Evolutionary conservation across 1,284 basidiomycete species (phyloP), one percentile per base, ranked within the genome.

Genomic region (Ceratobasidium sp.): DNA sequence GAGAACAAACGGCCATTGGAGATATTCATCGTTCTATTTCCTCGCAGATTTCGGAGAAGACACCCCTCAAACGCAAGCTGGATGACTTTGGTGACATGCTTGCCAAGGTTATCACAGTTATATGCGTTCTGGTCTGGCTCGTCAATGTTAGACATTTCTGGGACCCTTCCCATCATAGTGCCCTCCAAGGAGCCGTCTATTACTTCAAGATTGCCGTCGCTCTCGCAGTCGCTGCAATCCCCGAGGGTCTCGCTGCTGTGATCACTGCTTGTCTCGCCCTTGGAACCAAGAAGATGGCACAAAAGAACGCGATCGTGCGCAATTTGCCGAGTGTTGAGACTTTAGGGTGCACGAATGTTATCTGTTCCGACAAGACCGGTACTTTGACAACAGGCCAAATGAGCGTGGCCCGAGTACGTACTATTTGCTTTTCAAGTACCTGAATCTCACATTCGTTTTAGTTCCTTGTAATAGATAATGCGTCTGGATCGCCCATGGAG

Each of bases 121-220:
- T 98, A 79, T 98, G 96, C 80, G 86, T 98, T 76, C 90, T 98
- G 77, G 96, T 98, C 78, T 98, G 96, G 96, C 85, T 98, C 76
- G 92, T 98, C 84, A 98, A 98, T 83, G 88, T 95, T 79, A 89
- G 93, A 66, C 94, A 98, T 83, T 98, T 98, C 82, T 91, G 88
- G 87, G 96, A 98, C 80, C 94, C 95, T 13, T 88, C 92, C 27
- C 96, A 98, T 81, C 92, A 93, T 79, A 93, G 95, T 74, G 89
- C 85, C 74, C 85, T 98, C 79, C 95, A 95, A 82, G 96, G 96
- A 51, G 96, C 96, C 0, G 89, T 98, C 76, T 98, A 98, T 83
- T 98, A 98, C 83, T 94, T 98, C 88, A 98, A 98, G 85, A 98
- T 98, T 79, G 96, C 96, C 43, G 96, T 98, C 58, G 95, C 96